Conservation (phyloP, 768 basidiomycete species). For the Amanita exitialis region DNA sequence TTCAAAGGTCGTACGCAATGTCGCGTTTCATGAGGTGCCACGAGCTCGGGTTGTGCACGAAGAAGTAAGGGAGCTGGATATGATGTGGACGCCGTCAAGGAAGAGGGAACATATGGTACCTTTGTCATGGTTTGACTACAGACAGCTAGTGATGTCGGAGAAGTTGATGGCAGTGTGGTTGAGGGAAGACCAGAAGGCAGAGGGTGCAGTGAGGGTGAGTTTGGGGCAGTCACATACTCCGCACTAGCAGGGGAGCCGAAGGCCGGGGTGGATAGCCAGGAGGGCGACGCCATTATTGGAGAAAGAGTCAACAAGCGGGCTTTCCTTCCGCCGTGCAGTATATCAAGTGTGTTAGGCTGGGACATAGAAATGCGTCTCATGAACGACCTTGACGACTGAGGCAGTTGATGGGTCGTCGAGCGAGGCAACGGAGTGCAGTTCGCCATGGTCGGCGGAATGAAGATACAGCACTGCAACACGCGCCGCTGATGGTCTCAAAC, state of each 20-base stretch:
- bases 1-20: background rate
- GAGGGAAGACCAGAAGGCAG: conserved; percentile 17
- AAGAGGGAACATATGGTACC: conserved; percentile 20
- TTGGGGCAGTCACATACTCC: conserved; percentile 12
- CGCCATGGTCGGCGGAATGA: conserved; percentile 1
- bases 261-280: conserved; percentile 35
- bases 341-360: background rate
- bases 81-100: conserved; percentile 33
- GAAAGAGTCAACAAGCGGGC: conserved; percentile 39
- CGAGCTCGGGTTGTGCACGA: background rate
- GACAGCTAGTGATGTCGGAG: conserved; percentile 39
- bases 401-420: background rate
- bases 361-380: background rate
- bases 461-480: background rate
- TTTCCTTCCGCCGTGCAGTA: conserved; percentile 8
- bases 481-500: background rate
- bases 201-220: conserved; percentile 13
- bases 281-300: conserved; percentile 50
- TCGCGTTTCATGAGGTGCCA: background rate
- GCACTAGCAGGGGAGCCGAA: conserved; percentile 12
- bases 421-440: background rate
- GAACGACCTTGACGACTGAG: background rate
- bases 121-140: conserved; percentile 27
- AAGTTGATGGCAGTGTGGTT: conserved; percentile 56
- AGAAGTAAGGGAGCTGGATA: conserved; percentile 31